Base-by-base conservation (phyloP, 1,139 yeast genomes). In the Geotrichum histeridarum region DNA sequence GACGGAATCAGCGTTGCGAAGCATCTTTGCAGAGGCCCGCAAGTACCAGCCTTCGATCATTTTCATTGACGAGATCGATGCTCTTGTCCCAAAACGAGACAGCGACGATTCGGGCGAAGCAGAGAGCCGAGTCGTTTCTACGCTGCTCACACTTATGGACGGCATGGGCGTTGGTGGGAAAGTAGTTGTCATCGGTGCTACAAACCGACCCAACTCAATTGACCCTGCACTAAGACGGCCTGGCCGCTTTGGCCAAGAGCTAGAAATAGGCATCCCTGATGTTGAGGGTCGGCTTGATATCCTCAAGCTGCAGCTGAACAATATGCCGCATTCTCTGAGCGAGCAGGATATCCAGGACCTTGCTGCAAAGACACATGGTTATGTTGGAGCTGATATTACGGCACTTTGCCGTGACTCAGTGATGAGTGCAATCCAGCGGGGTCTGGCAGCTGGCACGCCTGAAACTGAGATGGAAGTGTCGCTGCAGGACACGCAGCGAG, bases 201-300 rank as follows among this genome's bases (percentile, higher is more conserved):
- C 99, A 50, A 94, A 94, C 75, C 84, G 99, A 75, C 99, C 99
- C 66, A 93, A 94, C 77, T 88, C 98, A 18, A 91, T 93, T 67
- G 99, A 93, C 71, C 97, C 99, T 43, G 99, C 99, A 36, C 79
- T 93, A 67, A 86, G 99, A 78, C 86, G 99, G 77, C 91, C 91
- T 64, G 99, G 99, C 70, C 86, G 99, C 77, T 93, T 94, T 69
- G 99, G 94, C 73, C 86, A 98, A 75, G 99, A 93, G 76, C 97
- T 93, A 62, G 98, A 93, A 72, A 86, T 93, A 67, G 97, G 97
- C 69, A 94, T 93, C 62, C 99, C 99, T 47, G 97, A 93, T 74
- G 96, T 93, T 51, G 85, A 86, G 58, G 98, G 96, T 61, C 84
- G 99, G 73, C 78, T 87, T 64, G 96, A 89, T 69, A 94, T 93